These are phyloP conservation scores for Penicillium carneum DNA, from an alignment of 2,329 filamentous ascomycete genomes.

Conservation along the genomic window DNA sequence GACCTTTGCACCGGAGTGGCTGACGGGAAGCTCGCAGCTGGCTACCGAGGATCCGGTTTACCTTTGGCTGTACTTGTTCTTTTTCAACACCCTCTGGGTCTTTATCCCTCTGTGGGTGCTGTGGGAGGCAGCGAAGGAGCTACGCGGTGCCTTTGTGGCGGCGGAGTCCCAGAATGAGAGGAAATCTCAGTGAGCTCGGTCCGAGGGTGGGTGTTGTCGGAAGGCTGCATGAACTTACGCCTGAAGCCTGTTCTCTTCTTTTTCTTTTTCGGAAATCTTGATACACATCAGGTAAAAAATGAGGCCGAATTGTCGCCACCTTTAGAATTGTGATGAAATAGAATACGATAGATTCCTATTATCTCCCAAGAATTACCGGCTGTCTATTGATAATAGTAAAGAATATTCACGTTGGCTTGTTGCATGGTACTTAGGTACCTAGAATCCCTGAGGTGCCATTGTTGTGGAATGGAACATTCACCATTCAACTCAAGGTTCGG, in stretches of 20 bases:
- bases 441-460: too few species aligned
- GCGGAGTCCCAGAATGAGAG: slow-evolving; percentile 34
- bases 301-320: neutral
- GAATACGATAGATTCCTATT: neutral
- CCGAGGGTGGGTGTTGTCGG: neutral
- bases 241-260: neutral
- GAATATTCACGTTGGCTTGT: neutral
- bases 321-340: neutral
- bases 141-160: slow-evolving; percentile 48
- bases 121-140: slow-evolving; percentile 59
- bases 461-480: too few species aligned
- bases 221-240: neutral
- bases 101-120: slow-evolving; percentile 65
- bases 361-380: neutral
- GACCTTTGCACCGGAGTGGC: slow-evolving; percentile 72
- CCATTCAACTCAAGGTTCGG: too few species aligned
- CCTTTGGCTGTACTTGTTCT: slow-evolving; percentile 68
- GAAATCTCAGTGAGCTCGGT: slow-evolving; percentile 33
- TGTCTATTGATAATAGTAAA: neutral
- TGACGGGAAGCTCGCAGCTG: slow-evolving; percentile 64
- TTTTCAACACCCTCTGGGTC: slow-evolving; percentile 71
- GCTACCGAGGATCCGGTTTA: slow-evolving; percentile 68
- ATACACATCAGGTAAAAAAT: neutral
- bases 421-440: neutral
- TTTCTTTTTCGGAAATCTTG: neutral